Base-by-base conservation (phyloP, 2,329 filamentous ascomycete species). In the Magnaporthales sp. region DNA sequence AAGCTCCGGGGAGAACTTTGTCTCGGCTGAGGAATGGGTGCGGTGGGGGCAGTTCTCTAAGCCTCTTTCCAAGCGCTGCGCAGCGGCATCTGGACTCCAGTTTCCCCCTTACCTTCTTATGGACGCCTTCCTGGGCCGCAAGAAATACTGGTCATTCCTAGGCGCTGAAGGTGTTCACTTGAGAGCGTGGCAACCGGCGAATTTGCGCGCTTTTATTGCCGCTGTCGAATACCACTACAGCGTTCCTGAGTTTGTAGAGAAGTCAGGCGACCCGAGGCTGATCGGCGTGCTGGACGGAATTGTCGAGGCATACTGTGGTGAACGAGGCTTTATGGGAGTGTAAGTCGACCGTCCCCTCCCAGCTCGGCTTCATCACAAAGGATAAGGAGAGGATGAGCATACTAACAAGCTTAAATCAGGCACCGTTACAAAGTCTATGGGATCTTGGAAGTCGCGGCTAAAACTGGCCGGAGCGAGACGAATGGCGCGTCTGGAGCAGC, bases 341-440 rank as follows among this genome's bases (percentile, higher is more conserved):
- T 58, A 58, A 58, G 54, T 10, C 6, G 10, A 26, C 8, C 54
- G 11, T 26, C n/a, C 6, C 22, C 22, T 51, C 11, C 19, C 38
- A 4, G 7, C n/a, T 22, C 38, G 15, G 38, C 38, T 46, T 46
- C 8, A 46, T 19, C 38, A 46, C 8, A 7, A 46, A 6, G 4
- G 2, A 3, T 19, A 46, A 46, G 1, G 38, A n/a, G 7, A 5
- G 8, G 38, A 46, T 4, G 38, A 2, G 15, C 15, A 58, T 58
- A 26, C 54, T 58, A 8, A 58, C 54, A 15, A n/a, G 24, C 11
- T 58, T 46, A 7, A 11, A 58, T 58, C 22, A 58, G 54, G 54
- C 83, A 86, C 70, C 75, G 83, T n/a, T 84, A 85, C 72, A 85
- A 85, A 70, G 83, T 85, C 4, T 85, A 84, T 68, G 83, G 83